Conservation (phyloP, 1,284 basidiomycete genomes). For the Austroboletus sp. region DNA sequence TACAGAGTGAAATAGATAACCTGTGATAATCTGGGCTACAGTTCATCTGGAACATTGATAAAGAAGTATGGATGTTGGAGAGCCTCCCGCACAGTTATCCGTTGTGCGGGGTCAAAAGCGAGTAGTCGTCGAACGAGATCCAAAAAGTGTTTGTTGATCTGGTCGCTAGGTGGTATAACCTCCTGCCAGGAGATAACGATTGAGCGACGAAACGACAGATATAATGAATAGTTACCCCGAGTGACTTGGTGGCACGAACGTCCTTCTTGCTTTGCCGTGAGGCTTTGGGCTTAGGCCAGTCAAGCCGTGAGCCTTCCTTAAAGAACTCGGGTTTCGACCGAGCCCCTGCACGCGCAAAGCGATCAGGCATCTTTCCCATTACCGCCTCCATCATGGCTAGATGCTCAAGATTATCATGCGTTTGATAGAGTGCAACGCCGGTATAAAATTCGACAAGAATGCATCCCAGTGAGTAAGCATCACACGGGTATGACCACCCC, state of each 20-base stretch:
- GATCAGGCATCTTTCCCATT: constrained; percentile 92
- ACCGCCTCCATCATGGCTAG: constrained; percentile 99
- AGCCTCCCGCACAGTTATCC: constrained; percentile 82
- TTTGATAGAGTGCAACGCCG: constrained; percentile 95
- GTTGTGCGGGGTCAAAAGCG: constrained; percentile 84
- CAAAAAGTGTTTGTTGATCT: constrained; percentile 73
- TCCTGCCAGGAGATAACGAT: constrained; percentile 45
- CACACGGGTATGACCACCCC: constrained; percentile 97
- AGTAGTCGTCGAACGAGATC: constrained; percentile 84
- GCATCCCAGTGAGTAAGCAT: constrained; percentile 97
- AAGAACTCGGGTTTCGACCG: constrained; percentile 89
- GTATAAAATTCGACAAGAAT: constrained; percentile 99
- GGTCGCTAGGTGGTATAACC: constrained; percentile 71
- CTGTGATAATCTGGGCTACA: constrained; percentile 37
- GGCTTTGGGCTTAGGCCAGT: constrained; percentile 87
- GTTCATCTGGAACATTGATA: constrained; percentile 53
- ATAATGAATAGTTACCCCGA: constrained; percentile 51
- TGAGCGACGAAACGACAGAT: constrained; percentile 6
- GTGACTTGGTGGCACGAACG: constrained; percentile 76
- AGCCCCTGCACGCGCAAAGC: constrained; percentile 66
- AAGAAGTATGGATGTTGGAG: constrained; percentile 83
- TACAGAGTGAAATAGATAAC: constrained; percentile 35
- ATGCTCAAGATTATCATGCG: constrained; percentile 97
- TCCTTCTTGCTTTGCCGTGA: constrained; percentile 90
- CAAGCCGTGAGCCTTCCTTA: constrained; percentile 74